Percentiles rank a stretch among this genome's conserved stretches.
These are phyloP conservation scores for Fusarium gaditjirri DNA, from an alignment of 2,329 filamentous ascomycete species.

Conservation along the genomic window DNA sequence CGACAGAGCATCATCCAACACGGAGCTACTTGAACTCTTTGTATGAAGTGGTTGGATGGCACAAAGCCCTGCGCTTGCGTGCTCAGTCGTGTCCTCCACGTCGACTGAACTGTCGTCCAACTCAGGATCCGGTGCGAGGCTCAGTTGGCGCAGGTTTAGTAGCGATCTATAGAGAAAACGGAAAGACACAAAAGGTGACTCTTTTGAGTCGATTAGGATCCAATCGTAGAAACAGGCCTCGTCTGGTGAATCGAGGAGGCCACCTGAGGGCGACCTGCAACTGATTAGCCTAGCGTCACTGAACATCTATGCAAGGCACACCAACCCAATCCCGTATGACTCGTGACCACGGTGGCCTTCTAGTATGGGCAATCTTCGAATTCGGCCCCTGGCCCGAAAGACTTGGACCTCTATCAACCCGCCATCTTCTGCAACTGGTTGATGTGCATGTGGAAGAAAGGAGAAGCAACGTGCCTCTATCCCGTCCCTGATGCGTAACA, in stretches of 20 bases:
- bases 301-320: background rate
- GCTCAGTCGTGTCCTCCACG: background rate
- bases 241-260: conserved; percentile 62
- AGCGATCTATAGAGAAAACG: conserved; percentile 67
- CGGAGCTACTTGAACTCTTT: background rate
- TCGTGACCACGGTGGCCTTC: conserved; percentile 59
- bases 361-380: conserved; percentile 54
- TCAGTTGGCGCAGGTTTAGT: conserved; percentile 59
- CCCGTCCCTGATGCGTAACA: conserved; percentile 50
- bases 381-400: conserved; percentile 62
- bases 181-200: conserved; percentile 64
- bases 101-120: background rate
- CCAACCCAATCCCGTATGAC: conserved; percentile 65
- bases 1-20: background rate
- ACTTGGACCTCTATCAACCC: conserved; percentile 65
- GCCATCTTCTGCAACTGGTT: conserved; percentile 61
- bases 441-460: conserved; percentile 54
- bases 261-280: conserved; percentile 62
- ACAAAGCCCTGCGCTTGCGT: background rate
- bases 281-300: conserved; percentile 6
- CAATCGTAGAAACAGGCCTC: conserved; percentile 64
- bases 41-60: background rate
- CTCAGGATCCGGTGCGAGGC: conserved; percentile 54
- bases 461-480: conserved; percentile 63
- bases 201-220: conserved; percentile 60